Base-by-base conservation (phyloP, 441 rosid genomes). In the Jatropha podagrica region DNA sequence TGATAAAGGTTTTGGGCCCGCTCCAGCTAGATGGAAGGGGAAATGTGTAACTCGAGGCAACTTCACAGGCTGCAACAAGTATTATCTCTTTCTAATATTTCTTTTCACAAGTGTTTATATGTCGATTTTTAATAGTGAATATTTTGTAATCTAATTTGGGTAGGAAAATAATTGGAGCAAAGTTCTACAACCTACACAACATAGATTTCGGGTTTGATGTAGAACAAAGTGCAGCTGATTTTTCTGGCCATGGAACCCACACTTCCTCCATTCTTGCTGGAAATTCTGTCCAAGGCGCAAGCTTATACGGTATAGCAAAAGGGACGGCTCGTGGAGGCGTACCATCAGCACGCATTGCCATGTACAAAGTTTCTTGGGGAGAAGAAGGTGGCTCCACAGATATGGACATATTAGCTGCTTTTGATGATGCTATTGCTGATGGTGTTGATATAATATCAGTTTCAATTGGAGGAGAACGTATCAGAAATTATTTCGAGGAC, bases 31-130 rank as follows among this genome's bases (percentile, higher is more conserved):
- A 82, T 92, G 97, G 98, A 91, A 89, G 77, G 98, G 98, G 37
- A 85, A 86, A 79, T 92, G 98, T 78, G 76, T 65, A 6, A 83
- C 79, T 37, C 93, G 89, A 68, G 71, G 70, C 56, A 90, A 95
- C 85, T 91, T 95, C 81, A 86, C 93, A 56, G 87, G 83, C 80
- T 92, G 98, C 89, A 95, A 92, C 81, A 94, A 90, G 97, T 92
- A 86, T 49, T 55, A 77, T 65, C 62, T 56, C 46, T 20, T 46
- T 54, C 13, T 15, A 10, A 15, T 32, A 32, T 32, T 32, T 32
- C 27, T 55, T 6, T 7, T 55, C 0, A 4, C 2, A 18, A 7
- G 10, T 12, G 12, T 37, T 59, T 4, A 8, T 8, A 0, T 14
- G 0, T 17, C 17, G 6, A 40, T 65, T 3, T 61, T 2, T 9